Percentiles rank a stretch among this genome's conserved stretches.
Evolutionary conservation across 2,329 filamentous ascomycete genomes (phyloP).

Genomic region (Zymoseptoria passerinii): DNA sequence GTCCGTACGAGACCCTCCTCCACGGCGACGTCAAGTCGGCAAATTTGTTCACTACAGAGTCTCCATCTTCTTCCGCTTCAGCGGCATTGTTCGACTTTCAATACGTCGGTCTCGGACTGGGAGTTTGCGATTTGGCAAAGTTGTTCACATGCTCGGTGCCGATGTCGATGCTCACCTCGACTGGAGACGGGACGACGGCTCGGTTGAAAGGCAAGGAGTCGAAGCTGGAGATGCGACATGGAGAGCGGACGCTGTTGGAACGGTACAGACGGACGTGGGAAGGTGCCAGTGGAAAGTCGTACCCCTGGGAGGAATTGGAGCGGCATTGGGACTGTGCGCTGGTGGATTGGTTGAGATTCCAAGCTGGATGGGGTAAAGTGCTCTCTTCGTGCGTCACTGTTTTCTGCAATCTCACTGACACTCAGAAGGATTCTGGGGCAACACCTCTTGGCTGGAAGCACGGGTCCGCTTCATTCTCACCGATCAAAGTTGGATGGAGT

Average conservation of each 20-base stretch:
- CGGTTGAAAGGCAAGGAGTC: background rate
- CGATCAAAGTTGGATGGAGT: constrained; percentile 10
- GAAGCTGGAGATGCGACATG: constrained; percentile 41
- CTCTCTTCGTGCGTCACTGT: too few species aligned
- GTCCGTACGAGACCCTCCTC: constrained; percentile 46
- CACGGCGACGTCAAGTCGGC: constrained; percentile 65
- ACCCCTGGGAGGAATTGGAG: constrained; percentile 48
- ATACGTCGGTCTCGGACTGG: constrained; percentile 56
- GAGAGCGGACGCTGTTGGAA: constrained; percentile 46
- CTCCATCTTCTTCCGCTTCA: constrained; percentile 32
- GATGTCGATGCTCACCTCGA: constrained; percentile 40
- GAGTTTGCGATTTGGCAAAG: constrained; percentile 59
- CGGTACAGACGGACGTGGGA: constrained; percentile 41
- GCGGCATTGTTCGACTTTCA: constrained; percentile 64
- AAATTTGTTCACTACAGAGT: constrained; percentile 53
- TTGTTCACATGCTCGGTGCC: constrained; percentile 60
- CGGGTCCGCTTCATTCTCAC: constrained; percentile 14
- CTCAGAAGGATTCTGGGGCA: constrained; percentile 17
- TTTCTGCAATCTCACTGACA: background rate
- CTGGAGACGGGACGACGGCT: background rate
- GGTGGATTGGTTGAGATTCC: constrained; percentile 54
- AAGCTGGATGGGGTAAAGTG: constrained; percentile 26
- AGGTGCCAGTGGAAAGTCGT: constrained; percentile 30
- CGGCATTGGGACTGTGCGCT: constrained; percentile 59
- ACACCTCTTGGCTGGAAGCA: constrained; percentile 21